Evolutionary conservation across 352 stramenopile genomes (phyloP), one percentile per base, ranked within the genome.

Genomic region (Globisporangium iwayamae): DNA sequence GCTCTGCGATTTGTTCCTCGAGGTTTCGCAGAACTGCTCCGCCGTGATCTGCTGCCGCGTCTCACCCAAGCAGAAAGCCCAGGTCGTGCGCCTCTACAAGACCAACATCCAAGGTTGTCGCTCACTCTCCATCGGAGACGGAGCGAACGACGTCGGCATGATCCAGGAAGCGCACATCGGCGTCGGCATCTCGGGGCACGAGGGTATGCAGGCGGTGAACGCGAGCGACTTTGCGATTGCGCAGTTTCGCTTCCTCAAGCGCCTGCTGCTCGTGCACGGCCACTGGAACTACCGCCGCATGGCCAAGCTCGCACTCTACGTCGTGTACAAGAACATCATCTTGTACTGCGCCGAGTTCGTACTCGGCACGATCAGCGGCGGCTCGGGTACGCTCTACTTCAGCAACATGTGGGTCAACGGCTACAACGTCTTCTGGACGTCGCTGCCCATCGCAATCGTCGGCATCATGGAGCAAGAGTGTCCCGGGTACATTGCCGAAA

Each of bases 241-340:
- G 28, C 97, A 99, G 68, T 99, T 99, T 70, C 85, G 96, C 16
- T 99, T 98, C 70, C 76, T 99, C 8, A 91, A 98, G 73, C 74
- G 90, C 16, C 75, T 99, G 25, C 71, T 99, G 51, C 86, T 99
- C 20, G 96, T 99, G 13, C 98, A 99, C 65, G 98, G 98, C 4
- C 90, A 98, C 68, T 99, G 96, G 94, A 98, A 99, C 76, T 99
- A 99, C 68, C 91, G 94, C 28, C 94, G 98, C 39, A 97, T 99
- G 81, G 87, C 83, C 53, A 98, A 97, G 62, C 83, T 98, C 30
- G 91, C 98, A 47, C 74, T 99, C 6, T 99, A 98, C 71, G 96
- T 98, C 45, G 99, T 99, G 60, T 99, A 99, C 91, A 99, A 99
- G 79, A 99, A 99, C 79, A 95, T 98, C 65, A 83, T 96, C 45